Evolutionary conservation across 352 stramenopile species (phyloP), one percentile per base, ranked within the genome.

Genomic region (Blastocystis sp.): DNA sequence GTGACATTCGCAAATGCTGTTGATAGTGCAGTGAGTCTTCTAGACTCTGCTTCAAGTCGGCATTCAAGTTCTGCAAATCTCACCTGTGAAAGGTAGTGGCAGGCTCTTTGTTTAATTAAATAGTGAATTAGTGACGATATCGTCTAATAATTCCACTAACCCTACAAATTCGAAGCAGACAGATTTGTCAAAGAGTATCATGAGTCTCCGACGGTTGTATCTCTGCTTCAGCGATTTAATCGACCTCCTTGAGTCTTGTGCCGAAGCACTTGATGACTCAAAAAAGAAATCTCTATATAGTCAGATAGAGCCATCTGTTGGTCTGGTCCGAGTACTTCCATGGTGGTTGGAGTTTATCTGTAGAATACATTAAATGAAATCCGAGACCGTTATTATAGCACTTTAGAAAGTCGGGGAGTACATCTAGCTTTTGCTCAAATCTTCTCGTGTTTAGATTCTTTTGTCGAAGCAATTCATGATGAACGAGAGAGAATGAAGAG

Each of bases 1-100:
- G 44, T 60, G 4, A 24, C 37, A 0, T 79, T 79, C 59, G 44
- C 68, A 59, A 58, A 48, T 37, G 68, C 68, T 27, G 68, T 79
- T 42, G 68, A 79, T 58, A 79, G 33, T 60, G 68, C 68, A 59
- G 68, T 79, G 15, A 60, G 68, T 79, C 68, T 79, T 59, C 51
- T 79, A 13, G 68, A 79, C 22, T 37, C 68, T 22, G n/a, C 9
- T 48, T 37, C 60, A 33, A 70, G 24, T 40, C n/a, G 42, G 13
- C 60, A 70, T 44, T 70, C 60, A 13, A 44, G 24, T 40, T 44
- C n/a, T 40, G 33, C 60, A 40, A 70, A 70, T 70, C 24, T 70
- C 9, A 2, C 27, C 9, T 6, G 24, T 37, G n/a, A 37, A 5
- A n/a, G 30, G 57, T 64, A 6, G 57, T 64, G 9, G 9, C 9